Base-by-base conservation (phyloP, 441 rosid genomes). In the Viola pubescens region DNA sequence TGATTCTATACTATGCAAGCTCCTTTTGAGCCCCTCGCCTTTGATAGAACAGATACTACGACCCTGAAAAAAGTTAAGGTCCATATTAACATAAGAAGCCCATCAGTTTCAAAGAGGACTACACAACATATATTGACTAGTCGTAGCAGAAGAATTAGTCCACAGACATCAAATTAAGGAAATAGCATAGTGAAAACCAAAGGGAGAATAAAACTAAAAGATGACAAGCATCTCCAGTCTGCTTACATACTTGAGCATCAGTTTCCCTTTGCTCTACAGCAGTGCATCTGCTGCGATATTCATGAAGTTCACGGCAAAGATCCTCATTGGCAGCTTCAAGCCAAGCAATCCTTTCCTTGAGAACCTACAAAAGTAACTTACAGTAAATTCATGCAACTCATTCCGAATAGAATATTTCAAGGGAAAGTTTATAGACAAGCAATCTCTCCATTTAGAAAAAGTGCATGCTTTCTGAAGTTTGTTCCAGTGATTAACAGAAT, bases 241-340 rank as follows among this genome's bases (percentile, higher is more conserved):
- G 58, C 59, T 37, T 38, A 47, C 95, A 57, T 73, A 91, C 97
- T 72, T 73, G 87, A 64, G 83, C 78, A 79, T 85, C 95, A 48
- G 79, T 82, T 58, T 88, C 99, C 49, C 81, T 73, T 61, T 66
- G 83, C 61, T 83, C 88, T 47, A 75, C 74, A 42, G 74, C 53
- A 53, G 65, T 72, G 71, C 84, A 78, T 82, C 87, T 88, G 79
- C 80, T 81, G 48, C 89, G 85, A 73, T 82, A 88, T 58, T 79
- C 90, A 56, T 88, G 90, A 67, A 94, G 99, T 75, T 94, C 87
- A 34, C 89, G 94, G 66, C 91, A 83, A 56, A 94, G 99, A 67
- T 90, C 87, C 70, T 86, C 95, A 58, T 94, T 94, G 47, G 91
- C 82, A 71, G 88, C 87, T 85, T 94, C 99, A 69, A 94, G 97